A percentile compares a stretch with the other conserved stretches of the same genome.
These are phyloP conservation scores for Pichia terricola DNA, from an alignment of 1,139 yeast genomes.

Conservation along the genomic window DNA sequence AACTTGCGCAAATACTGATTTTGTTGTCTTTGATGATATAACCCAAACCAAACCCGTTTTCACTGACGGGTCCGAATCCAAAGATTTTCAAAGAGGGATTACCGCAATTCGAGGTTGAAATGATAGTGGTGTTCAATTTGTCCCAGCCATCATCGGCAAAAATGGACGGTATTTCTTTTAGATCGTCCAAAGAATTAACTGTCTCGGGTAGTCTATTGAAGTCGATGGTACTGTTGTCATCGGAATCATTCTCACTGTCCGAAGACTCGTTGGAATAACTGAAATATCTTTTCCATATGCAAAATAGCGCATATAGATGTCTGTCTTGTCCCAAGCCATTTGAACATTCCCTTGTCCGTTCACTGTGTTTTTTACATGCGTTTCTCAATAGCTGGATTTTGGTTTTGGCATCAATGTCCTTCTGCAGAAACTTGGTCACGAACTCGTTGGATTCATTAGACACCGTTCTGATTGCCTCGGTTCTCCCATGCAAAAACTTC, in stretches of 20 bases:
- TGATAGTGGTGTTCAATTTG: slow-evolving; percentile 53
- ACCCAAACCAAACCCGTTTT: slow-evolving; percentile 88
- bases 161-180: slow-evolving; percentile 43
- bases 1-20: slow-evolving; percentile 76
- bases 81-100: slow-evolving; percentile 79
- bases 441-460: slow-evolving; percentile 71
- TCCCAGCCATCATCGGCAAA: slow-evolving; percentile 79
- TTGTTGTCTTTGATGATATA: slow-evolving; percentile 82
- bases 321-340: slow-evolving; percentile 84
- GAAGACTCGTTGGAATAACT: slow-evolving; percentile 26
- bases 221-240: slow-evolving; percentile 27
- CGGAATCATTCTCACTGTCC: slow-evolving; percentile 16
- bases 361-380: slow-evolving; percentile 66
- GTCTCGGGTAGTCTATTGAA: slow-evolving; percentile 18
- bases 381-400: slow-evolving; percentile 52
- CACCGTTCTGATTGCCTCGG: slow-evolving; percentile 85
- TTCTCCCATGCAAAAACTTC: slow-evolving; percentile 76
- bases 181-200: slow-evolving; percentile 14
- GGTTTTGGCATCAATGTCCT: slow-evolving; percentile 45
- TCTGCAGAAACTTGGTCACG: slow-evolving; percentile 78
- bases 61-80: slow-evolving; percentile 88
- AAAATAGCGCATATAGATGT: slow-evolving; percentile 77
- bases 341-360: slow-evolving; percentile 59
- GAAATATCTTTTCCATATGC: slow-evolving; percentile 77
- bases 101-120: slow-evolving; percentile 67